These are phyloP conservation scores for Apiospora koreana DNA, from an alignment of 2,329 filamentous ascomycete genomes.

Conservation along the genomic window DNA sequence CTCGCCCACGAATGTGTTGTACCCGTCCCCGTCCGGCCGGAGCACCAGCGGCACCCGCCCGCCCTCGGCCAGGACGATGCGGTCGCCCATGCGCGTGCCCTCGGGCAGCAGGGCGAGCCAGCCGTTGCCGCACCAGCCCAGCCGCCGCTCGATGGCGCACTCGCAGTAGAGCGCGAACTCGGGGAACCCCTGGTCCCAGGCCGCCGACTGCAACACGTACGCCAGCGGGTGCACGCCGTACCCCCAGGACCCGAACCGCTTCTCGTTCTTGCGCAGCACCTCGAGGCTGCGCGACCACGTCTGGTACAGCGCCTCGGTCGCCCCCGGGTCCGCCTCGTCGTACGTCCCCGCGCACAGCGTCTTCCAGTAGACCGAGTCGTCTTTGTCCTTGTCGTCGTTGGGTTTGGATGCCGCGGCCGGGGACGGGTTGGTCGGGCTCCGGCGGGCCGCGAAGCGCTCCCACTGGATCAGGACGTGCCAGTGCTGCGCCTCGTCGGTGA, in stretches of 20 bases:
- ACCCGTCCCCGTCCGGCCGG: background rate
- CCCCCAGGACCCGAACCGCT: background rate
- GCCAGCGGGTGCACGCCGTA: background rate
- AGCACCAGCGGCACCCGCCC: conserved; percentile 10
- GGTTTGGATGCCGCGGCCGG: too few relatives aligned
- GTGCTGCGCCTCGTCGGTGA: background rate
- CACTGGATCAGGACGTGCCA: background rate
- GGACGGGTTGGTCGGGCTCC: background rate
- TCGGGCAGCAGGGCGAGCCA: conserved; percentile 12
- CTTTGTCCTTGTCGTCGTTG: background rate
- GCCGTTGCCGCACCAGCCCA: conserved; percentile 11
- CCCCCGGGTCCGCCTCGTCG: background rate
- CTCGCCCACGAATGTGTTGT: conserved; percentile 11
- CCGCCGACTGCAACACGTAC: background rate
- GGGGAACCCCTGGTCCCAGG: background rate
- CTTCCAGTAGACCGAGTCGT: conserved; percentile 1
- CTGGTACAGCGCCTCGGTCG: background rate
- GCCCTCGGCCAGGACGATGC: conserved; percentile 7
- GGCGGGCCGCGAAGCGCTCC: background rate
- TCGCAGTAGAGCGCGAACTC: conserved; percentile 12
- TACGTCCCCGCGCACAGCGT: conserved; percentile 10
- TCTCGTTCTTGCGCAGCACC: background rate
- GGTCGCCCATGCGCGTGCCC: background rate
- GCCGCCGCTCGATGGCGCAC: conserved; percentile 7
- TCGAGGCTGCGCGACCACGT: conserved; percentile 6